Conservation (phyloP, 2,329 filamentous ascomycete genomes). For the Claviceps quebecensis region DNA sequence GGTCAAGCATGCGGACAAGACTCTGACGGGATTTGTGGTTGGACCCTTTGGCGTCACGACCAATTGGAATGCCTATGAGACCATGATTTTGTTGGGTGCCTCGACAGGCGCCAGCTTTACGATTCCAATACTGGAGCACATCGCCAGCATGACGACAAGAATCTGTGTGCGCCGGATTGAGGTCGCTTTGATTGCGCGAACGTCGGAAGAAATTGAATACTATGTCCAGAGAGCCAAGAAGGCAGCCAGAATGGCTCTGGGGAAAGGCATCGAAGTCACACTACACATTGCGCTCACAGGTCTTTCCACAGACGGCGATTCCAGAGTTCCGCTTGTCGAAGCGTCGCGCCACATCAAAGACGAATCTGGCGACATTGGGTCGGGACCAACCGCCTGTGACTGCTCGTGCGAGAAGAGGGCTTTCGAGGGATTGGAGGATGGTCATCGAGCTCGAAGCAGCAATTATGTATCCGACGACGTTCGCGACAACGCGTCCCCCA, state of each 20-base stretch:
- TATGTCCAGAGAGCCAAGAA: slow-evolving; percentile 35
- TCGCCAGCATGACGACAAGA: slow-evolving; percentile 26
- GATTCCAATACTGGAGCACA: slow-evolving; percentile 42
- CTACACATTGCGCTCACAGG: slow-evolving; percentile 42
- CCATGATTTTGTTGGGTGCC: slow-evolving; percentile 43
- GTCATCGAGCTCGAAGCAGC: neutral
- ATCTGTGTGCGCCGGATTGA: slow-evolving; percentile 39
- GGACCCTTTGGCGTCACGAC: slow-evolving; percentile 44
- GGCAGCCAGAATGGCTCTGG: slow-evolving; percentile 26
- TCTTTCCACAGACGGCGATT: neutral
- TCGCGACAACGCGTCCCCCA: neutral
- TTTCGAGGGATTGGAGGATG: neutral
- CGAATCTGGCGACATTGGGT: neutral
- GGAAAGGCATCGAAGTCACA: slow-evolving; percentile 32
- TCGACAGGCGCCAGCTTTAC: slow-evolving; percentile 51
- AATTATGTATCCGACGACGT: neutral
- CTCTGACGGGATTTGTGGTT: slow-evolving; percentile 29
- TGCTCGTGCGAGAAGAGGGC: neutral
- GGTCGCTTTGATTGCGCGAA: slow-evolving; percentile 36
- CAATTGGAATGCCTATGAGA: slow-evolving; percentile 44
- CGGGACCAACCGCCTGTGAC: neutral
- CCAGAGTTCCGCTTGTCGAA: slow-evolving; percentile 4
- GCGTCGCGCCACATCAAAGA: neutral
- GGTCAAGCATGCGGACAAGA: slow-evolving; percentile 18
- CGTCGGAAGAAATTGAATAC: slow-evolving; percentile 39